Percentiles rank a stretch among this genome's conserved stretches.
phyloP scores from a whole-genome alignment of 2,329 filamentous ascomycete genomes.

The Penicillium corylophilum region DNA sequence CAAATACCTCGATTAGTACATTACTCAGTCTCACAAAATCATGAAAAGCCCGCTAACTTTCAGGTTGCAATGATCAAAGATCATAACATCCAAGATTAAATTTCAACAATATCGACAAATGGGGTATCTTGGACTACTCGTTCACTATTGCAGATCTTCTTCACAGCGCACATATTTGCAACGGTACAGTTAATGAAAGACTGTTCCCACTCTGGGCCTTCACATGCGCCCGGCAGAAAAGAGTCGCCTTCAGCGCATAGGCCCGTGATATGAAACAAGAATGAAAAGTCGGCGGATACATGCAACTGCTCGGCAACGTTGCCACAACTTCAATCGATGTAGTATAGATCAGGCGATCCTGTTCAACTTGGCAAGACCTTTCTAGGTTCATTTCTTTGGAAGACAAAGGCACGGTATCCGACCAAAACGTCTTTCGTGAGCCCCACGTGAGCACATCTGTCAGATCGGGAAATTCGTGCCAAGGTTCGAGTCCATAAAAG shows the following conservation, averaged over 20 bases:
- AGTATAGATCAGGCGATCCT: background rate
- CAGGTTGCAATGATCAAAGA: too few species aligned
- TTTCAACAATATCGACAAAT: background rate
- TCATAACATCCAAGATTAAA: too few species aligned
- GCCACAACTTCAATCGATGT: conserved; percentile 1
- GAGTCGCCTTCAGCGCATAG: conserved; percentile 10
- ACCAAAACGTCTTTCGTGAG: conserved; percentile 5
- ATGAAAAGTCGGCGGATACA: conserved; percentile 13
- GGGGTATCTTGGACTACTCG: background rate
- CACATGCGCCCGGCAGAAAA: conserved; percentile 3
- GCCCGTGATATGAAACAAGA: conserved; percentile 19
- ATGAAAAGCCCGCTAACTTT: background rate
- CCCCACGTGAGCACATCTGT: conserved; percentile 7
- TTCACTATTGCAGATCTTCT: background rate
- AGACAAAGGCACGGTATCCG: background rate
- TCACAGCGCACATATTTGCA: background rate
- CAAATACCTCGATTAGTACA: background rate
- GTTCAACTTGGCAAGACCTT: background rate
- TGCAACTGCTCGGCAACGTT: background rate
- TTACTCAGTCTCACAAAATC: background rate
- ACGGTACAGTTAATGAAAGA: background rate
- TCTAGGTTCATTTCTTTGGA: background rate
- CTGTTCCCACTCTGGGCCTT: background rate
- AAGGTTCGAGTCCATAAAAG: conserved; percentile 11
- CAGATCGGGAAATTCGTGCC: conserved; percentile 13